A percentile compares a stretch with the other conserved stretches of the same genome.
These are phyloP conservation scores for Roridomyces roridus DNA, from an alignment of 768 basidiomycete species.

Conservation along the genomic window DNA sequence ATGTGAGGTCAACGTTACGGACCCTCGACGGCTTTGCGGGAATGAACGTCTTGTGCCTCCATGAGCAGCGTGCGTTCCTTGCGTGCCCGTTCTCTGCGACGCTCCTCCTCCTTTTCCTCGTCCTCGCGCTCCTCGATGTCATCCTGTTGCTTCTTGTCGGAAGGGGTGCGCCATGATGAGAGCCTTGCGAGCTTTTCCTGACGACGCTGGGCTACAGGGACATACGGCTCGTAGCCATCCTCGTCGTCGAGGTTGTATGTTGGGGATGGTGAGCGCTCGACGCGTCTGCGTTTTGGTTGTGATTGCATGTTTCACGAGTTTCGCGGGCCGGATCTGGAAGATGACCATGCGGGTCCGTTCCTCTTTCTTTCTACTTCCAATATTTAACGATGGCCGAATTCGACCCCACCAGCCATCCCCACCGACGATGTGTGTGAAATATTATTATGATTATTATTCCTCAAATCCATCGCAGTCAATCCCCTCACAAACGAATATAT, in stretches of 20 bases:
- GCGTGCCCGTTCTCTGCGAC: conserved; percentile 72
- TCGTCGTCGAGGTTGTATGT: conserved; percentile 68
- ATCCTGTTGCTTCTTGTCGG: conserved; percentile 57
- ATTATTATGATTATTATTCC: conserved; percentile 2
- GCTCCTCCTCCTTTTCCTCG: conserved; percentile 81
- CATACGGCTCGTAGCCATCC: conserved; percentile 79
- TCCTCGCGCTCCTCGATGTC: conserved; percentile 76
- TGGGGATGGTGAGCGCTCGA: conserved; percentile 64
- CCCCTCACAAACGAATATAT: conserved; percentile 79
- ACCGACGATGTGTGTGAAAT: conserved; percentile 65
- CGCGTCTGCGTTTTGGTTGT: conserved; percentile 56
- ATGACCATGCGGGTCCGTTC: neutral
- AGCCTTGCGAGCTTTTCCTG: conserved; percentile 82
- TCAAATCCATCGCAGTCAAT: conserved; percentile 59
- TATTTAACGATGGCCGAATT: conserved; percentile 45
- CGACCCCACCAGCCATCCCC: conserved; percentile 68
- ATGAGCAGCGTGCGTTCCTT: conserved; percentile 87
- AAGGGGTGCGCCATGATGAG: conserved; percentile 61
- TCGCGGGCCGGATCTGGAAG: neutral
- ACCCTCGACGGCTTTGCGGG: conserved; percentile 84
- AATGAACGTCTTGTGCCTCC: conserved; percentile 96
- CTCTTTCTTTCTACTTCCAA: neutral
- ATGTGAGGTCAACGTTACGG: conserved; percentile 17
- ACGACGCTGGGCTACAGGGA: conserved; percentile 86
- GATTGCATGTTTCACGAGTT: conserved; percentile 36